phyloP scores from a whole-genome alignment of 1,284 basidiomycete species.

The Xerocomus nothofagi region DNA sequence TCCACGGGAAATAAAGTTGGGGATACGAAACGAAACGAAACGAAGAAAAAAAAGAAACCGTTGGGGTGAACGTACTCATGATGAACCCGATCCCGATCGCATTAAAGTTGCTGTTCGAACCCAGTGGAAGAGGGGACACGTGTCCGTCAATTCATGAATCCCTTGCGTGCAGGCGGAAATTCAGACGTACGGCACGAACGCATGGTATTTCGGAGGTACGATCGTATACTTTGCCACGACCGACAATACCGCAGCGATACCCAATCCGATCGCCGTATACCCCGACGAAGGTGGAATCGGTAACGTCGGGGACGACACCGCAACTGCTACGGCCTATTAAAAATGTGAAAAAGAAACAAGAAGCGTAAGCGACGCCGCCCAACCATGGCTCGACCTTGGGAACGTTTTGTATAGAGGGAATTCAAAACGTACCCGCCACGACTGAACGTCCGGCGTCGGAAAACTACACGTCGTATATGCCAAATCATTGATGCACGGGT shows the following conservation, averaged over 20 bases:
- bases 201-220: constrained; percentile 17
- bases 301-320: constrained; percentile 11
- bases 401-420: too few species aligned
- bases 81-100: constrained; percentile 16
- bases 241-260: constrained; percentile 8
- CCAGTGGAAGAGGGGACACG: not conserved
- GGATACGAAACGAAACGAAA: not conserved
- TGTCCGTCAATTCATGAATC: not conserved
- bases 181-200: constrained; percentile 18
- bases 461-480: constrained; percentile 22
- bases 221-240: constrained; percentile 16
- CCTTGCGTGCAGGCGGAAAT: too few species aligned
- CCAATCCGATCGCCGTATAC: constrained; percentile 14
- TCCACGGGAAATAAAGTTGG: not conserved
- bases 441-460: constrained; percentile 25
- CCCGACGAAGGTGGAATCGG: constrained; percentile 17
- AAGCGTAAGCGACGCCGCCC: not conserved
- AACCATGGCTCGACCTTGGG: not conserved
- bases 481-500: constrained; percentile 60
- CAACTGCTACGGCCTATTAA: constrained; percentile 15
- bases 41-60: too few species aligned
- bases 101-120: constrained; percentile 10
- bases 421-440: constrained; percentile 34
- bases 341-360: too few species aligned
- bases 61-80: constrained; percentile 6